Conservation (phyloP, 176 grass and related monocot genomes). For the Tillandsia leiboldiana region DNA sequence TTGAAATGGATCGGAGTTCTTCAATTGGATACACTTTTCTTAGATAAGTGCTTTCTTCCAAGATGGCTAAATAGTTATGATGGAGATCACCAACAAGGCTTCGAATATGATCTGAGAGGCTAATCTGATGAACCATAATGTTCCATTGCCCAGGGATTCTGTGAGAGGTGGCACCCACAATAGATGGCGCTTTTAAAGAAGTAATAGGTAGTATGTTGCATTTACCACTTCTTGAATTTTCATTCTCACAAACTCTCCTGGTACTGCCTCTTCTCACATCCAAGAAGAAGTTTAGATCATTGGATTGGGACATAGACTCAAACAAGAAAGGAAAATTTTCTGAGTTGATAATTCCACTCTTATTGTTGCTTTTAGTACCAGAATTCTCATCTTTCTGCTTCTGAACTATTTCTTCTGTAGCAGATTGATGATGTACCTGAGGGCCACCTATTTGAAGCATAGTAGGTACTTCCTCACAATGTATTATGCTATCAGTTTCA, state of each 20-base stretch:
- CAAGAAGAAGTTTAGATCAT: conserved; percentile 61
- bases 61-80: conserved; percentile 34
- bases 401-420: conserved; percentile 23
- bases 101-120: conserved; percentile 40
- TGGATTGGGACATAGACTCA: conserved; percentile 39
- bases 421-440: conserved; percentile 24
- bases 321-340: conserved; percentile 43
- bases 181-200: conserved; percentile 32
- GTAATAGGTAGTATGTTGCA: conserved; percentile 5
- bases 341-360: conserved; percentile 20
- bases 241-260: conserved; percentile 16
- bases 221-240: conserved; percentile 18
- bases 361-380: conserved; percentile 14
- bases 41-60: conserved; percentile 41
- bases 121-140: conserved; percentile 53
- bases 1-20: conserved; percentile 45
- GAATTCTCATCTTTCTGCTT: conserved; percentile 24
- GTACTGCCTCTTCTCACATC: conserved; percentile 39
- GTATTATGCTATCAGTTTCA: conserved; percentile 19
- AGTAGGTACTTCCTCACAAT: conserved; percentile 29
- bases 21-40: conserved; percentile 23
- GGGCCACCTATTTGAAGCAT: conserved; percentile 18
- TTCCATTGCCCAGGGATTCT: conserved; percentile 15
- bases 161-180: conserved; percentile 15
- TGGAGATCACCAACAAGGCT: conserved; percentile 36